phyloP scores from a whole-genome alignment of 345 rosid species.

The Tarenaya hassleriana region DNA sequence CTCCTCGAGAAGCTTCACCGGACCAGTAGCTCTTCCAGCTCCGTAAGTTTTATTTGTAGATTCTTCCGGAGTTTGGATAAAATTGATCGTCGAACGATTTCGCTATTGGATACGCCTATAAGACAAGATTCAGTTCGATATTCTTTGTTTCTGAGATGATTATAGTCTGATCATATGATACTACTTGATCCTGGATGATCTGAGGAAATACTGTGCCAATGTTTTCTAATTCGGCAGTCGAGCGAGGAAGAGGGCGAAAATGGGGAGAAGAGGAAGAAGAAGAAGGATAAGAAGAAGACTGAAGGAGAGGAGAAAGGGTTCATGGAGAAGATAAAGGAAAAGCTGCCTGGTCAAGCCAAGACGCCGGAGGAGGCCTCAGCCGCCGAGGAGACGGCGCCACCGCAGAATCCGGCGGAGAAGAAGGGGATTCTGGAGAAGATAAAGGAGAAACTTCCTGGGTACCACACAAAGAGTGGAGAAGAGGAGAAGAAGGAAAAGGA shows the following conservation, averaged over 20 bases:
- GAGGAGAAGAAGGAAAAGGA: conserved; percentile 39
- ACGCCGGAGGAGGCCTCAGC: conserved; percentile 38
- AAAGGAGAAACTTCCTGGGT: conserved; percentile 89
- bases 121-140: background rate
- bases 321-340: conserved; percentile 48
- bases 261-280: conserved; percentile 49
- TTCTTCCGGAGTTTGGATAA: background rate
- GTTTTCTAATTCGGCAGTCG: conserved; percentile 33
- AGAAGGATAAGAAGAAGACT: conserved; percentile 39
- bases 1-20: conserved; percentile 70
- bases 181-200: too few species aligned
- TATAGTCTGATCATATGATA: background rate
- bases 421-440: conserved; percentile 79
- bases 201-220: background rate
- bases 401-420: conserved; percentile 42
- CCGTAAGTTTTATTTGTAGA: conserved; percentile 51
- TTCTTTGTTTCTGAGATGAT: background rate
- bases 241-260: conserved; percentile 76
- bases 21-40: conserved; percentile 74
- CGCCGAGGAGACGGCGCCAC: conserved; percentile 22
- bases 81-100: background rate
- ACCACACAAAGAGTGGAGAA: conserved; percentile 49
- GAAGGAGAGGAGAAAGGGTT: conserved; percentile 47
- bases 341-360: conserved; percentile 35
- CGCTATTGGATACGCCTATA: too few species aligned